These are phyloP conservation scores for Collybia sordida DNA, from an alignment of 768 basidiomycete species.

Conservation along the genomic window DNA sequence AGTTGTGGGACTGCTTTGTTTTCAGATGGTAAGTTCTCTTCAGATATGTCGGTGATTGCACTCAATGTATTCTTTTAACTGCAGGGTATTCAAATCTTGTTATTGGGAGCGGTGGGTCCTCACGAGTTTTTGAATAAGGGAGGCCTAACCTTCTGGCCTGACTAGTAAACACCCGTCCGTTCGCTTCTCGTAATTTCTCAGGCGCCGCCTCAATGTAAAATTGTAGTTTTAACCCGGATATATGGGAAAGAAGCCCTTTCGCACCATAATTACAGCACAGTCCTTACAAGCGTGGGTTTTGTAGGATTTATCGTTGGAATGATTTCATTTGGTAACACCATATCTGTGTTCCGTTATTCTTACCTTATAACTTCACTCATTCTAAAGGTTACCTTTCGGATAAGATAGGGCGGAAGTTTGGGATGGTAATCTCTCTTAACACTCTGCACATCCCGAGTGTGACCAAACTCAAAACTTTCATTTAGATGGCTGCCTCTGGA, in stretches of 20 bases:
- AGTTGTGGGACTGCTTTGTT: slow-evolving; percentile 86
- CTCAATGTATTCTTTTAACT: slow-evolving; percentile 1
- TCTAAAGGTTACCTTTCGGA: slow-evolving; percentile 65
- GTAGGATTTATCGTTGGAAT: slow-evolving; percentile 84
- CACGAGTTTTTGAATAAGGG: neutral
- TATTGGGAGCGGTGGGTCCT: slow-evolving; percentile 65
- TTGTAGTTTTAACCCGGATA: slow-evolving; percentile 60
- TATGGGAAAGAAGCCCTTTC: slow-evolving; percentile 57
- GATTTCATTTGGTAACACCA: slow-evolving; percentile 58
- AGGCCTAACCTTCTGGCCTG: neutral
- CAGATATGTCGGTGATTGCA: neutral
- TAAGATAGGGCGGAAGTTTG: slow-evolving; percentile 80
- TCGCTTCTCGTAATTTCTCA: neutral
- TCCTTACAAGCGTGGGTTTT: slow-evolving; percentile 68
- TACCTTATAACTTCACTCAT: neutral
- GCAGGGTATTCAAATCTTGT: slow-evolving; percentile 79
- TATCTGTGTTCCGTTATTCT: neutral
- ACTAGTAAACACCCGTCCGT: slow-evolving; percentile 65
- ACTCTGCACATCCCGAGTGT: neutral
- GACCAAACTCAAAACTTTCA: slow-evolving; percentile 6
- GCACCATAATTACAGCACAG: slow-evolving; percentile 56
- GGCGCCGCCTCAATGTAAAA: neutral
- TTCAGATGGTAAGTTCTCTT: slow-evolving; percentile 61
- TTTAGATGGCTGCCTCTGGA: slow-evolving; percentile 70
- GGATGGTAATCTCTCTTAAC: slow-evolving; percentile 59